Evolutionary conservation across 208 protist genomes (phyloP).

Genomic region (Acanthamoeba rhysodes): DNA sequence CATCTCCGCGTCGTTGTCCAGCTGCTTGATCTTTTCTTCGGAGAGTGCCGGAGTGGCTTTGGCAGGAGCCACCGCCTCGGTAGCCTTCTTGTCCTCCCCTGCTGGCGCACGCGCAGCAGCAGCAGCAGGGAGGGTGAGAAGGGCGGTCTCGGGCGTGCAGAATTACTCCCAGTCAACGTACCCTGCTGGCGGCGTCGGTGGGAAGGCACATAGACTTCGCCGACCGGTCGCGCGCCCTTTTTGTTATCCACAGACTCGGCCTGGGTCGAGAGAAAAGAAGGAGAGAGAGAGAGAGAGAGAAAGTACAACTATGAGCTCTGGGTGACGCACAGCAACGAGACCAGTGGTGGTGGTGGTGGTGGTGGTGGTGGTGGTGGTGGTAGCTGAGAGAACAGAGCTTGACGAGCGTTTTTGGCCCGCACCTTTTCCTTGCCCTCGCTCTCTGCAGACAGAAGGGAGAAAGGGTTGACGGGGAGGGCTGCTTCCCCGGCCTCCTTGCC

Average conservation of each 20-base stretch:
- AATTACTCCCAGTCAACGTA: not conserved
- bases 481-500: not conserved
- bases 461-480: not conserved
- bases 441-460: slow-evolving; percentile 9
- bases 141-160: too few relatives aligned
- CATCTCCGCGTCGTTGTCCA: slow-evolving; percentile 1
- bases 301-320: too few relatives aligned
- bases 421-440: slow-evolving; percentile 28
- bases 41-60: not conserved
- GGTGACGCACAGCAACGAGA: too few relatives aligned
- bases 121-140: not conserved
- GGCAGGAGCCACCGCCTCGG: not conserved
- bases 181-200: slow-evolving; percentile 8
- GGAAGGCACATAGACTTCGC: not conserved
- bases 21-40: not conserved
- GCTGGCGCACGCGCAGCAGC: not conserved
- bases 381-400: not conserved
- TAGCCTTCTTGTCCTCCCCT: not conserved
- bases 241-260: not conserved
- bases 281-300: too few relatives aligned
- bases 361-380: too few relatives aligned
- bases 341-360: too few relatives aligned
- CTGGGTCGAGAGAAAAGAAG: not conserved
- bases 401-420: not conserved
- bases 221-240: not conserved